phyloP scores from a whole-genome alignment of 1,139 yeast species.

The Hyphopichia pseudoburtonii region DNA sequence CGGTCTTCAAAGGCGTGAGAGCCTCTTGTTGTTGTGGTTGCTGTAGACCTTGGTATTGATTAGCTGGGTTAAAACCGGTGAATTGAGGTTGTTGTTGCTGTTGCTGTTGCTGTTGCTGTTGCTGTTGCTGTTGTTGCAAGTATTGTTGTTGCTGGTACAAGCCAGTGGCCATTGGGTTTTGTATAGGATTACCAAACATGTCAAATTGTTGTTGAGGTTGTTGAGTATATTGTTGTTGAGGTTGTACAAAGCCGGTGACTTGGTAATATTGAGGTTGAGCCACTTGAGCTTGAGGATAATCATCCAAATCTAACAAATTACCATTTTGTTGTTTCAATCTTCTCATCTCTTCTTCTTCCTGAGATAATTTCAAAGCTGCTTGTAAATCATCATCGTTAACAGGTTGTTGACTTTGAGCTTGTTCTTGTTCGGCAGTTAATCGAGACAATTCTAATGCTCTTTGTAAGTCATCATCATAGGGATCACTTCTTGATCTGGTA shows the following conservation, averaged over 20 bases:
- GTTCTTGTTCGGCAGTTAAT: slow-evolving; percentile 82
- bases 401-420: slow-evolving; percentile 31
- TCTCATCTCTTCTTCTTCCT: slow-evolving; percentile 86
- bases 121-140: slow-evolving; percentile 30
- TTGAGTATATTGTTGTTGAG: slow-evolving; percentile 26
- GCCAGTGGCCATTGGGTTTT: slow-evolving; percentile 56
- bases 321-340: slow-evolving; percentile 49
- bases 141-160: slow-evolving; percentile 22
- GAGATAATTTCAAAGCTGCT: slow-evolving; percentile 77
- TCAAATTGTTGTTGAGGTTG: slow-evolving; percentile 47
- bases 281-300: slow-evolving; percentile 28
- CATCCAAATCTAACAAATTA: slow-evolving; percentile 58
- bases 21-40: slow-evolving; percentile 39
- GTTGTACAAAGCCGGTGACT: slow-evolving; percentile 33
- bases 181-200: slow-evolving; percentile 78
- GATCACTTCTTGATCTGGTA: slow-evolving; percentile 25
- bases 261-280: slow-evolving; percentile 16
- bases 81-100: slow-evolving; percentile 37
- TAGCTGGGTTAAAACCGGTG: slow-evolving; percentile 25
- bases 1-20: slow-evolving; percentile 68
- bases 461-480: slow-evolving; percentile 79
- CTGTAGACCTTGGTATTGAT: slow-evolving; percentile 9
- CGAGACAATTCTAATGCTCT: slow-evolving; percentile 81
- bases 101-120: slow-evolving; percentile 28
- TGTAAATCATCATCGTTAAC: slow-evolving; percentile 69